Evolutionary conservation across 2,329 filamentous ascomycete species (phyloP).

Genomic region (Aspergillus sp.): DNA sequence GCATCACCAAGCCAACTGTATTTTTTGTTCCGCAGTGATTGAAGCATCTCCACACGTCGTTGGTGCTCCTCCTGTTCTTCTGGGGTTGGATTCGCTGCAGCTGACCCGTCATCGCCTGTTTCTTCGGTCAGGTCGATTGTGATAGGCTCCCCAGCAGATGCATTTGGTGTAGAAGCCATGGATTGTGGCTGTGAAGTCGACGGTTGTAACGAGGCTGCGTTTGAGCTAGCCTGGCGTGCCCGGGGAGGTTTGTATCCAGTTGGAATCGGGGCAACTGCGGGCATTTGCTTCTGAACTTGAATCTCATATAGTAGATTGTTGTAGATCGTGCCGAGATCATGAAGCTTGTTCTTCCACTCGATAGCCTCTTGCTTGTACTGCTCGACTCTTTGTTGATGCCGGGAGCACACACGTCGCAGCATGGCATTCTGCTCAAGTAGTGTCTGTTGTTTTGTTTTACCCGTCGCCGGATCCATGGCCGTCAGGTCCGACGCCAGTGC

Average conservation of each 20-base stretch:
- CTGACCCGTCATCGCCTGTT: slow-evolving; percentile 2
- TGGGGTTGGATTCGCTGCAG: neutral
- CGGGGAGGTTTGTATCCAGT: slow-evolving; percentile 22
- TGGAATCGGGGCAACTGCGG: slow-evolving; percentile 21
- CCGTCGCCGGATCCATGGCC: slow-evolving; percentile 29
- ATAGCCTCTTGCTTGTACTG: slow-evolving; percentile 31
- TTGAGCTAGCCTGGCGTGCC: neutral
- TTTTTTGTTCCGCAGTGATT: slow-evolving; percentile 32
- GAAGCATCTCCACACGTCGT: slow-evolving; percentile 24
- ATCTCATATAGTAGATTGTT: slow-evolving; percentile 31
- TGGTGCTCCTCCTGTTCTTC: slow-evolving; percentile 7
- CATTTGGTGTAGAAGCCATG: neutral
- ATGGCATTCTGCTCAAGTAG: slow-evolving; percentile 25
- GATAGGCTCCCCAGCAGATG: slow-evolving; percentile 7
- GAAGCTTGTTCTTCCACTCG: slow-evolving; percentile 28
- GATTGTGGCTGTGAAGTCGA: neutral
- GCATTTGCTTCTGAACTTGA: slow-evolving; percentile 20
- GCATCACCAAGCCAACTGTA: slow-evolving; percentile 33
- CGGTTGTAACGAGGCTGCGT: neutral
- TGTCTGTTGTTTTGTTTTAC: slow-evolving; percentile 27
- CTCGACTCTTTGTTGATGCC: slow-evolving; percentile 27
- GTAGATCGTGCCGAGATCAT: slow-evolving; percentile 25
- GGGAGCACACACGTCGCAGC: slow-evolving; percentile 28
- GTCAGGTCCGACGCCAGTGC: slow-evolving; percentile 21
- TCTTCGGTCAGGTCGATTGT: slow-evolving; percentile 28